A percentile compares a stretch with the other conserved stretches of the same genome.
Evolutionary conservation across 768 basidiomycete species (phyloP).

Genomic region (Porphyrellus cyaneotinctus): DNA sequence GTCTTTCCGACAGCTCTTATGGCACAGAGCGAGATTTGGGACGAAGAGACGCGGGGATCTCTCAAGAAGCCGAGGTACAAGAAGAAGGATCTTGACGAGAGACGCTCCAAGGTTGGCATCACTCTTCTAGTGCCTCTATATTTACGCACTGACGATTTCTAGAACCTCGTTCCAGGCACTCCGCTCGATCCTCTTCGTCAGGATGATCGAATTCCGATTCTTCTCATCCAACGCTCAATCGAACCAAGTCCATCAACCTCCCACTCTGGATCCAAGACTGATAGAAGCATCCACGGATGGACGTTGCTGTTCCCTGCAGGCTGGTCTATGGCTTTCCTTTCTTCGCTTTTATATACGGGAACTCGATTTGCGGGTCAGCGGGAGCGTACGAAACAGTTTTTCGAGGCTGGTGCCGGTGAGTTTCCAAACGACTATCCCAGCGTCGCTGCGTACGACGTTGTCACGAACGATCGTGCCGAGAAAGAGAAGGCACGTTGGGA

Average conservation of each 20-base stretch:
- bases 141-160: slow-evolving; percentile 1
- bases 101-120: slow-evolving; percentile 60
- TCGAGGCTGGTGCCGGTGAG: slow-evolving; percentile 69
- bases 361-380: slow-evolving; percentile 83
- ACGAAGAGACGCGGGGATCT: slow-evolving; percentile 47
- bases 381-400: slow-evolving; percentile 75
- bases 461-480: slow-evolving; percentile 44
- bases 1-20: slow-evolving; percentile 53
- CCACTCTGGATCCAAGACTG: slow-evolving; percentile 19
- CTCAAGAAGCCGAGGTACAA: slow-evolving; percentile 64
- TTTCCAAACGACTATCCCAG: slow-evolving; percentile 83
- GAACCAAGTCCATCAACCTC: slow-evolving; percentile 32
- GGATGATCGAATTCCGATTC: slow-evolving; percentile 80
- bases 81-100: slow-evolving; percentile 83
- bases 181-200: slow-evolving; percentile 58
- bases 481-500: slow-evolving; percentile 66
- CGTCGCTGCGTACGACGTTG: slow-evolving; percentile 49
- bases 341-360: slow-evolving; percentile 76
- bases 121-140: not conserved
- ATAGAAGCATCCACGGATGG: slow-evolving; percentile 70
- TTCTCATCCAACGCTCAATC: slow-evolving; percentile 78
- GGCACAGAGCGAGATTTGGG: slow-evolving; percentile 72
- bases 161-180: slow-evolving; percentile 80
- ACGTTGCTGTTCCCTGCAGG: slow-evolving; percentile 81
- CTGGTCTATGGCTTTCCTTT: slow-evolving; percentile 89